These are phyloP conservation scores for Phytophthora fragariae DNA, from an alignment of 352 stramenopile species.

Conservation along the genomic window DNA sequence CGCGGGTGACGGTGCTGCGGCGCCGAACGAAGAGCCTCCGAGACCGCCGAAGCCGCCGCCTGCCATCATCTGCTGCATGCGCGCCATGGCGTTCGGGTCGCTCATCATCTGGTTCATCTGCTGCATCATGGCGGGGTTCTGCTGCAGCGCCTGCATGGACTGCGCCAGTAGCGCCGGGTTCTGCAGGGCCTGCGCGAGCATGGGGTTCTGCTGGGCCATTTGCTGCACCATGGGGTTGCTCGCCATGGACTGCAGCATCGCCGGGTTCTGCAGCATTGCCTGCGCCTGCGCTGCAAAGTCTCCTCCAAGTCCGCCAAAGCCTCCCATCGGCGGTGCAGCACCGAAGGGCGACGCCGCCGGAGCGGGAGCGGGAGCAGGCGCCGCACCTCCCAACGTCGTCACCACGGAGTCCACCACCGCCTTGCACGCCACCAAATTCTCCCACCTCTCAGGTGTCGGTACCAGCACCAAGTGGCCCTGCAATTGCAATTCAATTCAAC, in stretches of 20 bases:
- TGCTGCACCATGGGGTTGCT: constrained; percentile 83
- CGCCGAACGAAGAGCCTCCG: constrained; percentile 40
- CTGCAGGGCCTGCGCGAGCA: constrained; percentile 79
- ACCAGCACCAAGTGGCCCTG: constrained; percentile 75
- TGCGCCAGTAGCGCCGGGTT: constrained; percentile 78
- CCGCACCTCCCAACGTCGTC: constrained; percentile 14
- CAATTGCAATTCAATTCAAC: background rate
- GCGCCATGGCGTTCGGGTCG: constrained; percentile 72
- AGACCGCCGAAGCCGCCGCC: constrained; percentile 38
- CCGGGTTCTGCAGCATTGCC: constrained; percentile 79
- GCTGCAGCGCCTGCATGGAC: constrained; percentile 72
- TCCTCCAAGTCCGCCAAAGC: constrained; percentile 12
- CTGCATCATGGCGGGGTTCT: constrained; percentile 85
- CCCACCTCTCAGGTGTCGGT: constrained; percentile 77
- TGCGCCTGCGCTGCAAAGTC: constrained; percentile 68
- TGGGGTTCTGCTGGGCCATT: constrained; percentile 81
- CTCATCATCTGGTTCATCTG: constrained; percentile 86
- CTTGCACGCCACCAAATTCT: constrained; percentile 73
- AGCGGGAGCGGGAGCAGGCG: too few species aligned
- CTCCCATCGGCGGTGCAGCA: constrained; percentile 29
- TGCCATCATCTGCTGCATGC: constrained; percentile 78
- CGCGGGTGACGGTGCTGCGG: constrained; percentile 24
- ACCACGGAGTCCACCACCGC: constrained; percentile 66
- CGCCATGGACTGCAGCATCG: constrained; percentile 71
- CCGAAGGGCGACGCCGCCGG: constrained; percentile 16